Percentiles rank a stretch among this genome's conserved stretches.
Conservation (phyloP, 495 filamentous ascomycete species). For the Cetradonia linearis region DNA sequence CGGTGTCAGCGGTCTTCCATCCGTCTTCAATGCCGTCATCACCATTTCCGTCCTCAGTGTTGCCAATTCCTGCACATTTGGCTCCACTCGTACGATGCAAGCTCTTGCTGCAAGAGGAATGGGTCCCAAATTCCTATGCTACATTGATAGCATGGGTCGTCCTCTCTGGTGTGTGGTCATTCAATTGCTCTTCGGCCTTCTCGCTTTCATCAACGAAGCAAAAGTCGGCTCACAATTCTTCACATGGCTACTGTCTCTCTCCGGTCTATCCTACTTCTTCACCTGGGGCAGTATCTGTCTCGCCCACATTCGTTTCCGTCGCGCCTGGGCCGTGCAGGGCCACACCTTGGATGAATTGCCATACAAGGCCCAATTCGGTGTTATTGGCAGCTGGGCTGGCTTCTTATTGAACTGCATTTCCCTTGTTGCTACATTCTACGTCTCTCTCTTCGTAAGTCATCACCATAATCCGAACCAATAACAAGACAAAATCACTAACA, state of each 20-base stretch:
- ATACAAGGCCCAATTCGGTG: constrained; percentile 54
- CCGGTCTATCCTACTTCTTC: constrained; percentile 57
- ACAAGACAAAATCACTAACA: background rate
- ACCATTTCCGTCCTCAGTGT: constrained; percentile 57
- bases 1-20: constrained; percentile 53
- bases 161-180: constrained; percentile 45
- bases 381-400: constrained; percentile 58
- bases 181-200: constrained; percentile 42
- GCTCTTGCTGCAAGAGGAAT: constrained; percentile 47
- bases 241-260: constrained; percentile 58
- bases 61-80: constrained; percentile 54
- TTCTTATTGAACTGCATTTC: constrained; percentile 49
- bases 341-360: constrained; percentile 60
- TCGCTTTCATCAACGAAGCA: constrained; percentile 47
- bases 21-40: constrained; percentile 67
- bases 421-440: constrained; percentile 51
- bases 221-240: constrained; percentile 34
- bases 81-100: constrained; percentile 53
- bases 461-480: background rate
- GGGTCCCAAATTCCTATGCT: constrained; percentile 47
- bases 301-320: constrained; percentile 65
- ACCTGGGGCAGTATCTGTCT: constrained; percentile 62
- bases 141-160: constrained; percentile 49
- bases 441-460: constrained; percentile 35
- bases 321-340: constrained; percentile 45